phyloP scores from a whole-genome alignment of 306 rosid species.

The Luffa aegyptiaca region DNA sequence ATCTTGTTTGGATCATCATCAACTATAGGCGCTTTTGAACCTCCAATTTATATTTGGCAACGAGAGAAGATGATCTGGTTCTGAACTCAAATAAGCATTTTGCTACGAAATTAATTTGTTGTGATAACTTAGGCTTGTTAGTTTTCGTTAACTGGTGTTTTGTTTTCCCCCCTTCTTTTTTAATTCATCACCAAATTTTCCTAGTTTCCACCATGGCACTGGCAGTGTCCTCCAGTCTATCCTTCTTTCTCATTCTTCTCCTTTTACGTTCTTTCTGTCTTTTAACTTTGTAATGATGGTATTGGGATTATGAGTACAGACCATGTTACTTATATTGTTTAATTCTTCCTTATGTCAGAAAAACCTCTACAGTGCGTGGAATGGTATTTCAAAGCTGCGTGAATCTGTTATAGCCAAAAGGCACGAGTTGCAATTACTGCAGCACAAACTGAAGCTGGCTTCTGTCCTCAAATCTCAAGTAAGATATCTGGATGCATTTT shows the following conservation, averaged over 20 bases:
- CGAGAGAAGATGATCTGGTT: background rate
- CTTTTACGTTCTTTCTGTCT: background rate
- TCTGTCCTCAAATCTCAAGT: constrained; percentile 81
- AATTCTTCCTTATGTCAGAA: constrained; percentile 43
- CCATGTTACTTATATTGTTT: constrained; percentile 4
- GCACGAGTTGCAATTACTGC: constrained; percentile 52
- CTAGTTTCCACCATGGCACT: background rate
- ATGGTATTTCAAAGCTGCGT: constrained; percentile 53
- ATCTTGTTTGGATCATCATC: background rate
- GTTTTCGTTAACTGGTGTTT: background rate
- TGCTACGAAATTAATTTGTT: background rate
- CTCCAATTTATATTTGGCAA: background rate
- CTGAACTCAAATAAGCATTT: background rate
- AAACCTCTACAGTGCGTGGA: constrained; percentile 68
- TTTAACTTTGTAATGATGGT: background rate
- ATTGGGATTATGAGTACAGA: no score
- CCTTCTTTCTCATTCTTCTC: background rate
- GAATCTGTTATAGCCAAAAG: constrained; percentile 86
- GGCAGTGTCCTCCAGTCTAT: background rate
- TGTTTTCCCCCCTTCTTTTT: background rate
- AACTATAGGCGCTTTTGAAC: background rate
- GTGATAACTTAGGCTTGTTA: background rate
- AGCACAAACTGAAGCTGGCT: constrained; percentile 54
- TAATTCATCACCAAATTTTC: background rate
- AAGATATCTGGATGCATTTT: constrained; percentile 23